phyloP scores from a whole-genome alignment of 208 protist species.

The Tritrichomonas musculus region DNA sequence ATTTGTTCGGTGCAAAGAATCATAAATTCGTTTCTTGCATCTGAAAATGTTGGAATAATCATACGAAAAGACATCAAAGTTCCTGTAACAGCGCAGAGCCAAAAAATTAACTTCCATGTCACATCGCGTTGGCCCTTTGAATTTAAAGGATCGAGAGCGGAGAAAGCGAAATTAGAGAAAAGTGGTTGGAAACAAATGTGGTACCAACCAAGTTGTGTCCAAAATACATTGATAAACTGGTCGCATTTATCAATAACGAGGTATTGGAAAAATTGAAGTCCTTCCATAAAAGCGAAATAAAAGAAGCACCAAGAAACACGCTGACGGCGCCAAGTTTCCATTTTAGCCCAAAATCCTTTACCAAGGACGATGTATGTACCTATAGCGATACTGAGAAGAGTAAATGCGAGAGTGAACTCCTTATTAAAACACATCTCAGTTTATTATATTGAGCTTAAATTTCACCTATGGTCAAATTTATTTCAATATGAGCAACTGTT shows the following conservation, averaged over 20 bases:
- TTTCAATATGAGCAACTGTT: no score
- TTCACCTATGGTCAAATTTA: no score
- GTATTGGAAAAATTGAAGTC: conserved; percentile 47
- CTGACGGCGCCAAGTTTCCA: background rate
- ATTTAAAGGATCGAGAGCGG: background rate
- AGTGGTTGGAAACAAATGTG: conserved; percentile 51
- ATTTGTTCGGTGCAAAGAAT: background rate
- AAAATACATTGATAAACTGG: conserved; percentile 37
- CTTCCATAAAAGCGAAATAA: conserved; percentile 48
- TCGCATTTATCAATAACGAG: conserved; percentile 43
- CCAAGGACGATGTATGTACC: background rate
- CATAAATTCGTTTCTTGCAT: background rate
- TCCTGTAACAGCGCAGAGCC: background rate
- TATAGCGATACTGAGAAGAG: background rate
- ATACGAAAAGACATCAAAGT: background rate
- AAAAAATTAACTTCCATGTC: background rate
- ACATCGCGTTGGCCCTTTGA: background rate
- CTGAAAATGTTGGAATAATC: background rate
- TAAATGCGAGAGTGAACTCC: background rate
- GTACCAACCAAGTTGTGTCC: conserved; percentile 42
- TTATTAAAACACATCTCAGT: conserved; percentile 31
- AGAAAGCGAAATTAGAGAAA: conserved; percentile 43
- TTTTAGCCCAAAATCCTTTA: background rate
- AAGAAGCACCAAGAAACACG: conserved; percentile 23
- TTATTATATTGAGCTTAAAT: no score